These are phyloP conservation scores for Xylaria sp. DNA, from an alignment of 2,329 filamentous ascomycete genomes.

Conservation along the genomic window DNA sequence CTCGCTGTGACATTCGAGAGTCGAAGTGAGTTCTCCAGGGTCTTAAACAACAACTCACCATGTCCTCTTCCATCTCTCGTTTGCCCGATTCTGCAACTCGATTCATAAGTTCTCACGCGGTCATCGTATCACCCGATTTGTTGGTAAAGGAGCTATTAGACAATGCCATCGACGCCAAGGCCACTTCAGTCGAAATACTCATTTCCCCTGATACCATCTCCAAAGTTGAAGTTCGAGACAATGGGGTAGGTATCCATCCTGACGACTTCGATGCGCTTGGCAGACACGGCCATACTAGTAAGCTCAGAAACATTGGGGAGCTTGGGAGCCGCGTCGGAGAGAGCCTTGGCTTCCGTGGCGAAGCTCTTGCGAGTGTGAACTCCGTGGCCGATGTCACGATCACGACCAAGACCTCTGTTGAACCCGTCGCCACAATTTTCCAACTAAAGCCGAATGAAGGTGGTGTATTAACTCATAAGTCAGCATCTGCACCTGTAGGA, in stretches of 20 bases:
- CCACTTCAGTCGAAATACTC: conserved; percentile 72
- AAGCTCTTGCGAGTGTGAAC: conserved; percentile 75
- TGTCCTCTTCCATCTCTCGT: conserved; percentile 54
- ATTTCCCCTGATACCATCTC: conserved; percentile 75
- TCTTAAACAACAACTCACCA: conserved; percentile 11
- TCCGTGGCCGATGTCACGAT: conserved; percentile 69
- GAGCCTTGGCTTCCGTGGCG: conserved; percentile 80
- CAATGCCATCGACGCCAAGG: conserved; percentile 78
- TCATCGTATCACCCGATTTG: conserved; percentile 68
- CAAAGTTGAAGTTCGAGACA: conserved; percentile 76
- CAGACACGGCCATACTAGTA: conserved; percentile 78
- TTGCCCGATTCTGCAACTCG: conserved; percentile 62
- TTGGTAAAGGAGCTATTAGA: conserved; percentile 82
- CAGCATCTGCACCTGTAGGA: conserved; percentile 68
- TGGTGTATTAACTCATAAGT: conserved; percentile 54
- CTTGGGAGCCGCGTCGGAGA: conserved; percentile 65
- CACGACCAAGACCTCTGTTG: conserved; percentile 71
- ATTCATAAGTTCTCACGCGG: conserved; percentile 69
- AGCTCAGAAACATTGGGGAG: conserved; percentile 73
- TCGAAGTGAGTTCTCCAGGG: not conserved
- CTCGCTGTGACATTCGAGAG: not conserved
- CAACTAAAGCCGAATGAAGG: conserved; percentile 55
- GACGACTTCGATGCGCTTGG: conserved; percentile 72
- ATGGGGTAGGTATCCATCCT: conserved; percentile 75
- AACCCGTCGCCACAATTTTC: conserved; percentile 67